Percentiles rank a stretch among this genome's conserved stretches.
phyloP scores from a whole-genome alignment of 1,284 basidiomycete genomes.

The Hymenochaete sp. region DNA sequence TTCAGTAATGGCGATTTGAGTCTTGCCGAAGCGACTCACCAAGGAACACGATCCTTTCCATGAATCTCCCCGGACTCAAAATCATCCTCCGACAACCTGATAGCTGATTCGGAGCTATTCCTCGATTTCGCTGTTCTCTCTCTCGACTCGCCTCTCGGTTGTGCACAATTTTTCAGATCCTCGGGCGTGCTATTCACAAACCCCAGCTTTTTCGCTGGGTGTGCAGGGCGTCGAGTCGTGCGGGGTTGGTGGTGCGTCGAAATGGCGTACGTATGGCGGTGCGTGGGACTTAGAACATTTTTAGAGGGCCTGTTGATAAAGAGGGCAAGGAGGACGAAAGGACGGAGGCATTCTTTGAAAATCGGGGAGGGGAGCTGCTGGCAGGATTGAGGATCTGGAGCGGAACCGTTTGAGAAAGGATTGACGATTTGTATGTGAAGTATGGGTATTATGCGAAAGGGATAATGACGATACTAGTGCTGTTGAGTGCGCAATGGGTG shows the following conservation, averaged over 20 bases:
- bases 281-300: slow-evolving; percentile 61
- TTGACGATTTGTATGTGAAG: slow-evolving; percentile 32
- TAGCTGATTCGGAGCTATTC: slow-evolving; percentile 40
- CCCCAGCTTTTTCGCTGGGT: slow-evolving; percentile 52
- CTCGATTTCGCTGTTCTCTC: slow-evolving; percentile 26
- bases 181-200: slow-evolving; percentile 27
- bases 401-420: slow-evolving; percentile 32
- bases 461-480: too few species aligned
- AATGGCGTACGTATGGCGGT: slow-evolving; percentile 48
- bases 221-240: slow-evolving; percentile 44
- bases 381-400: slow-evolving; percentile 20
- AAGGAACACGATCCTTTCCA: slow-evolving; percentile 76
- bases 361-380: slow-evolving; percentile 45
- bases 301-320: slow-evolving; percentile 46
- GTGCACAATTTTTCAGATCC: slow-evolving; percentile 22
- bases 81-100: slow-evolving; percentile 44
- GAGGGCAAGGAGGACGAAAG: slow-evolving; percentile 62
- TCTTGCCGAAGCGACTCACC: slow-evolving; percentile 59
- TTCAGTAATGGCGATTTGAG: slow-evolving; percentile 55
- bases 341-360: slow-evolving; percentile 68
- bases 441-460: too few species aligned
- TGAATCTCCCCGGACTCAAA: slow-evolving; percentile 63
- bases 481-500: too few species aligned
- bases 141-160: slow-evolving; percentile 29
- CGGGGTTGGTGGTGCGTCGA: slow-evolving; percentile 37